Base-by-base conservation (phyloP, 164 flowering plant genomes). In the Vitis cinerea region DNA sequence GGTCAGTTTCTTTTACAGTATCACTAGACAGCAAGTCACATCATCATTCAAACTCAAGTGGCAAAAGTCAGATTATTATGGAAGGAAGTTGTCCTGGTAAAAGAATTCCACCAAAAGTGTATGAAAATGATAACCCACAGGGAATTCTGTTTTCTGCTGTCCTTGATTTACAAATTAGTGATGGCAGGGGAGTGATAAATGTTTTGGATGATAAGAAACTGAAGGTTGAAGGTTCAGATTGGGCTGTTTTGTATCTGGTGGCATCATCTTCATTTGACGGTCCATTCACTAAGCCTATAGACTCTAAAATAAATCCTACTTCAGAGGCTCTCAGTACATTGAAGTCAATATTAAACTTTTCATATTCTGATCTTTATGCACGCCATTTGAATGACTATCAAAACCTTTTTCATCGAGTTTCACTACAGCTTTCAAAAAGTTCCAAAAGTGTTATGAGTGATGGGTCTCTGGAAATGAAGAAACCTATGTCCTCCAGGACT, bases 201-300 rank as follows among this genome's bases (percentile, higher is more conserved):
- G 76, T 75, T 70, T 29, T 88, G 62, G 93, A 91, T 73, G 85
- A 72, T 61, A 79, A 74, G 76, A 90, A 81, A 67, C 78, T 95
- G 74, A 87, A 77, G 79, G 86, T 92, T 59, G 85, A 90, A 74
- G 87, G 84, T 68, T 71, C 89, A 59, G 87, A 88, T 67, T 90
- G 88, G 86, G 98, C 83, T 63, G 76, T 91, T 75, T 63, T 95
- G 77, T 84, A 74, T 78, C 69, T 95, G 61, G 86, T 79, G 59
- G 93, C 93, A 61, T 80, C 94, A 55, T 92, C 99, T 64, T 87
- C 98, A 30, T 95, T 90, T 82, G 88, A 84, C 69, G 94, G 94
- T 31, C 96, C 99, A 31, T 88, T 88, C 70, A 83, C 84, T 30
- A 79, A 81, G 67, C 94, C 97, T 59, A 65, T 75, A 10, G 92